Base-by-base conservation (phyloP, 257 asterid genomes). In the Fraxinus americana region DNA sequence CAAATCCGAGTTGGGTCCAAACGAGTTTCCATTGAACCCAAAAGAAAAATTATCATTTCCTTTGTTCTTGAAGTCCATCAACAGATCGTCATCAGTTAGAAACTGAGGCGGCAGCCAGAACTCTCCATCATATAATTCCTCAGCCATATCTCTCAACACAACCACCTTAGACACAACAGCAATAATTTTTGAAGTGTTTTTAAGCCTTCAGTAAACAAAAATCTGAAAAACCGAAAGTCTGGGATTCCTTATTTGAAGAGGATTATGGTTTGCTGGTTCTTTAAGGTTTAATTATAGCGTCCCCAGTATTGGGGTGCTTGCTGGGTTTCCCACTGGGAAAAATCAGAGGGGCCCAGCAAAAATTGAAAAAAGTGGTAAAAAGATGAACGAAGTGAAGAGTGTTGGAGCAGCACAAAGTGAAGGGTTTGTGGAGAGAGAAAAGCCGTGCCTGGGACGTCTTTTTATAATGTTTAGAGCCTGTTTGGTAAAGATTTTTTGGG, bases 21-120 rank as follows among this genome's bases (percentile, higher is more conserved):
- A 67, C 11, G 67, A 29, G 16, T 39, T 70, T 10, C 72, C 74
- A 63, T 4, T 63, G 54, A 67, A 77, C 75, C 78, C 68, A 70
- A 54, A 61, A 27, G 25, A 80, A 27, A 41, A 71, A 23, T 13
- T 30, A 23, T 25, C 63, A 25, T 29, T 50, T 41, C 10, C n/a
- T 10, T 63, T 63, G 35, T 32, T 63, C 30, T 74, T 79, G 83
- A 72, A 83, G 66, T 81, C 87, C 8, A 77, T 73, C 4, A 85
- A 67, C 21, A 87, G 63, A 39, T 88, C 89, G 17, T 88, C 89
- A 65, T 85, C 87, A 32, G 91, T 87, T 2, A 87, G 84, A 38
- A 87, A 75, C 82, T 85, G 85, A 70, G 89, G 72, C 78, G 88
- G 88, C 30, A 88, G 30, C 89, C 87, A 77, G 61, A 82, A 85